These are phyloP conservation scores for Glomus cerebriforme DNA, from an alignment of 192 early-diverging fungal species.

Conservation along the genomic window DNA sequence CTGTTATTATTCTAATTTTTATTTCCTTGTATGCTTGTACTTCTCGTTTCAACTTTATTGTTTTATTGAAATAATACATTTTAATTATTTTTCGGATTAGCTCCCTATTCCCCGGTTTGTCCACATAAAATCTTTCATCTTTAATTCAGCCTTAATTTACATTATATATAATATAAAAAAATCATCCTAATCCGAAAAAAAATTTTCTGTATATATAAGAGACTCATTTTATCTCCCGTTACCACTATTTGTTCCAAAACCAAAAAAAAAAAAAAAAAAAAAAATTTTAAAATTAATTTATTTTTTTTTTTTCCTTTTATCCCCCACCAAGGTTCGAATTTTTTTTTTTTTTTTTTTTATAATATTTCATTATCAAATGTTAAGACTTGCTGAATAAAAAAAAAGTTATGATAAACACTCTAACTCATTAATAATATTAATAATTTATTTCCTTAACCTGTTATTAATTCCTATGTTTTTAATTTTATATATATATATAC, in stretches of 20 bases:
- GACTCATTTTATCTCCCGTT: not conserved
- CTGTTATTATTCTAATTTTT: too few relatives aligned
- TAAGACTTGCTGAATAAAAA: too few relatives aligned
- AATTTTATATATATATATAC: too few relatives aligned
- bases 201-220: not conserved
- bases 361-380: too few relatives aligned
- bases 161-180: not conserved
- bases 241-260: conserved; percentile 25
- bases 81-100: conserved; percentile 11
- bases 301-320: not conserved
- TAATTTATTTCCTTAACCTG: too few relatives aligned
- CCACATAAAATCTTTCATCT: not conserved
- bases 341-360: too few relatives aligned
- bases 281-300: conserved; percentile 46
- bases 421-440: too few relatives aligned
- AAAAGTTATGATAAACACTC: too few relatives aligned
- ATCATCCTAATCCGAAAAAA: conserved; percentile 1
- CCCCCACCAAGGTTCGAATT: not conserved
- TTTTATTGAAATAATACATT: not conserved
- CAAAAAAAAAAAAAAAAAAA: conserved; percentile 9
- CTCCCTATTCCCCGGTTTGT: not conserved
- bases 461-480: too few relatives aligned
- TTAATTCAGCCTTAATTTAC: not conserved
- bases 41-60: not conserved
- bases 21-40: too few relatives aligned